A percentile compares a stretch with the other conserved stretches of the same genome.
phyloP scores from a whole-genome alignment of 23 red algal species.

The Gracilaria gracilis region DNA sequence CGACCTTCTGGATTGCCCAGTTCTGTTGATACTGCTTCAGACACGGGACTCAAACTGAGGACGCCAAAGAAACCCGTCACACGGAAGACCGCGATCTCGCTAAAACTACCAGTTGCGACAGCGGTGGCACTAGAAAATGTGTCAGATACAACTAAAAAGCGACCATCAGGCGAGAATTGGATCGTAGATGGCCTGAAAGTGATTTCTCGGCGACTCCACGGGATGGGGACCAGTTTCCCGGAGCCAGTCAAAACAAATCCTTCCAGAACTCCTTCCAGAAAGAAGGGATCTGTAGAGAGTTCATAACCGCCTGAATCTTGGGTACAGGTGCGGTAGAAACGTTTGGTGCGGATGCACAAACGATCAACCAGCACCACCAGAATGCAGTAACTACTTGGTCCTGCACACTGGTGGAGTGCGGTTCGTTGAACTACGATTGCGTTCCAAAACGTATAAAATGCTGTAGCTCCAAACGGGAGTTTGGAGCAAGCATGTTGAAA shows the following conservation, averaged over 20 bases:
- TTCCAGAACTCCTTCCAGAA: constrained; percentile 12
- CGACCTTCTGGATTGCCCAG: constrained; percentile 28
- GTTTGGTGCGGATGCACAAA: too few species aligned
- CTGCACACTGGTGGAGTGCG: too few species aligned
- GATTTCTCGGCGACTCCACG: not conserved
- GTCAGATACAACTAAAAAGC: constrained; percentile 20
- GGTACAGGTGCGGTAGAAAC: too few species aligned
- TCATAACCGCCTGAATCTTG: too few species aligned
- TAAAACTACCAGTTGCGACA: not conserved
- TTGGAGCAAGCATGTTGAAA: too few species aligned
- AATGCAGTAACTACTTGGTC: too few species aligned
- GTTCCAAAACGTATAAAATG: too few species aligned
- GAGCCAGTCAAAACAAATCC: constrained; percentile 28
- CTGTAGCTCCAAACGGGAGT: too few species aligned
- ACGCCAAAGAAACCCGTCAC: constrained; percentile 5
- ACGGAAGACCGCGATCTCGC: constrained; percentile 40
- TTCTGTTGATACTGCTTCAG: constrained; percentile 16
- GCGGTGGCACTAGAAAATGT: not conserved
- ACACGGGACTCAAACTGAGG: constrained; percentile 8
- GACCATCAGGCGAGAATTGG: constrained; percentile 34
- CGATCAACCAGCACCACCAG: too few species aligned
- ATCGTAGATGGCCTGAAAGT: constrained; percentile 21
- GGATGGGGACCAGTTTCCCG: constrained; percentile 19
- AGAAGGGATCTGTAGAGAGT: not conserved
- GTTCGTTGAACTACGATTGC: too few species aligned